These are phyloP conservation scores for Podospora bellae-mahoneyi DNA, from an alignment of 495 filamentous ascomycete species.

Conservation along the genomic window DNA sequence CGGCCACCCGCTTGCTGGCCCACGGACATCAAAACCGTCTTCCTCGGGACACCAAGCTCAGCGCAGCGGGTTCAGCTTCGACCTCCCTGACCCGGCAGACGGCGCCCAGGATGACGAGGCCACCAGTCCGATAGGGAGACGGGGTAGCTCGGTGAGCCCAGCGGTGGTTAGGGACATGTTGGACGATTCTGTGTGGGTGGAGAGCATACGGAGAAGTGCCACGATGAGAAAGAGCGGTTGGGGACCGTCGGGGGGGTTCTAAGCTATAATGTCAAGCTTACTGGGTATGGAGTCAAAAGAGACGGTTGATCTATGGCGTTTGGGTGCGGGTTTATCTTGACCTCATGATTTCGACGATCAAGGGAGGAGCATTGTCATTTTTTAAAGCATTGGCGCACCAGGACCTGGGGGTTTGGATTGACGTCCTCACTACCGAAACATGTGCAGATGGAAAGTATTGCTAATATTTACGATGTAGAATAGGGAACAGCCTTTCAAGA, in stretches of 20 bases:
- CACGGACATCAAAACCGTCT: constrained; percentile 24
- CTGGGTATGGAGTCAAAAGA: neutral
- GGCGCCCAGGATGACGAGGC: constrained; percentile 26
- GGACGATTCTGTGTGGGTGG: constrained; percentile 84
- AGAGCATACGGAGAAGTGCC: constrained; percentile 85
- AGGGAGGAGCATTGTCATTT: neutral
- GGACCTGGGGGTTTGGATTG: neutral
- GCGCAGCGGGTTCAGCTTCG: constrained; percentile 44
- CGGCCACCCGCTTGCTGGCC: constrained; percentile 42
- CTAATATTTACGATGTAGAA: neutral
- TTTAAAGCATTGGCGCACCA: neutral
- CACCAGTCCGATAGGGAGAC: constrained; percentile 40
- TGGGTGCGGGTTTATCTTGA: neutral
- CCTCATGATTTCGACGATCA: neutral
- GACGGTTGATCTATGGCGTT: neutral
- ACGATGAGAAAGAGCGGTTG: constrained; percentile 54
- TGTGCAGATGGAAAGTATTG: neutral
- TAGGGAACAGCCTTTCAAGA: neutral
- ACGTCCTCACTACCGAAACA: neutral
- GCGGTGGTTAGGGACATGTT: constrained; percentile 77
- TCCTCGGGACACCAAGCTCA: constrained; percentile 4
- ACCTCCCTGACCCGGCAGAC: constrained; percentile 34
- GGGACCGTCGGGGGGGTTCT: constrained; percentile 17
- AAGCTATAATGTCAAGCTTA: neutral
- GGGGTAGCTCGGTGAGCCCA: constrained; percentile 68